Base-by-base conservation (phyloP, 1,139 yeast genomes). In the Dujonia santamariae region DNA sequence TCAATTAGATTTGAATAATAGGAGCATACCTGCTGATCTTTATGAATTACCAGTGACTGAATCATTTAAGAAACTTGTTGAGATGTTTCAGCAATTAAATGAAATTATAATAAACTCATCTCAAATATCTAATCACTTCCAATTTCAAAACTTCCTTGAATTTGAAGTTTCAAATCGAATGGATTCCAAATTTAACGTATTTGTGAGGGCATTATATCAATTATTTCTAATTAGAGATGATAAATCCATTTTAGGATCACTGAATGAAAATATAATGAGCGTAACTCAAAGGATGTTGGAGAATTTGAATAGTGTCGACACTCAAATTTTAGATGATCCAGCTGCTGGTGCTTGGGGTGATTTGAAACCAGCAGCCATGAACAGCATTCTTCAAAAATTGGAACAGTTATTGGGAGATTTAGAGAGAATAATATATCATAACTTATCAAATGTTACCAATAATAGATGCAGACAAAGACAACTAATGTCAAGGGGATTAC, bases 391-490 rank as follows among this genome's bases (percentile, higher is more conserved):
- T 8, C 36, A 38, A 13, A 40, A 44, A 27, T 31, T 46, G 25
- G 41, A 41, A 13, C 37, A 44, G 39, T 36, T 54, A 37, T 37
- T 69, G 20, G 44, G 46, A 6, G 74, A 69, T 36, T 40, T 74
- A 13, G 78, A 73, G 39, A 54, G 66, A 3, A 74, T 72, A 0
- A 55, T 68, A 17, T 75, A 75, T 49, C 87, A 83, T 39, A 63
- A 72, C 47, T 52, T 85, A 26, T 73, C 78, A 9, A 64, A 72
- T 2, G 62, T 68, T 41, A 81, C 86, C 13, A 85, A 81, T 54
- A 90, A 90, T 50, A 78, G 86, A 18, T 79, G 95, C 36, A 72
- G 96, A 35, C 92, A 86, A 51, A 75, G 96, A 43, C 96, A 87
- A 51, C 47, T 67, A 67, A 77, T 47, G 59, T 82, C 54, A 55